Base-by-base conservation (phyloP, 768 basidiomycete species). In the Cystofilobasidium macerans region DNA sequence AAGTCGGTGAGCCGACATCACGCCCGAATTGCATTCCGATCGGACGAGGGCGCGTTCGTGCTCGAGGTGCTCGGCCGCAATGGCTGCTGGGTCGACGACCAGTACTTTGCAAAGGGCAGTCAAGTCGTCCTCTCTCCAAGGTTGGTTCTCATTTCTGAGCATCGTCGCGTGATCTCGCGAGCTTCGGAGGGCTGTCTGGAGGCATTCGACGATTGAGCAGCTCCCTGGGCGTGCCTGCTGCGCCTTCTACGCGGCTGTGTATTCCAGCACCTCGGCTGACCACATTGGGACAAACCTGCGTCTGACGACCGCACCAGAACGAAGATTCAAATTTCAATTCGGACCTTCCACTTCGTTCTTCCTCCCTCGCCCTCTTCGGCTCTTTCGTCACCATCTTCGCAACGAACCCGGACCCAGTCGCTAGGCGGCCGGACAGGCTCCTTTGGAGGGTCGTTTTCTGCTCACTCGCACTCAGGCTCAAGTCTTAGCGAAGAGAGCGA, bases 1-100 rank as follows among this genome's bases (percentile, higher is more conserved):
- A 97, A 97, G 83, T 93, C 89, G 69, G 92, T 99, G 61, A 97
- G 93, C n/a, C 83, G 95, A 28, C 81, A 95, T 22, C 95, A 99
- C 74, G 95, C 95, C 38, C 86, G 85, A 79, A 92, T 98, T 71
- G 89, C 89, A 75, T 95, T 89, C 73, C 89, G 93, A 79, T 86
- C 88, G 74, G 86, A 89, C 11, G 85, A 86, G 69, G 88, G 88
- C 69, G 84, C 86, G 61, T 95, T 93, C 74, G 85, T 89, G 20
- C 82, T 99, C 40, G 84, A 85, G 67, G 93, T 99, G 42, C 82
- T 89, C 42, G 95, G 95, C n/a, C 81, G 95, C 66, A 98, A 99
- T 72, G 95, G 95, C 16, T 92, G 92, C 22, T 97, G 93, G 87
- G 91, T 99, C 6, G 92, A 98, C 70, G 93, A 92, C 35, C 84